Conservation (phyloP, 2,329 filamentous ascomycete genomes). For the Scytalidium sp. region DNA sequence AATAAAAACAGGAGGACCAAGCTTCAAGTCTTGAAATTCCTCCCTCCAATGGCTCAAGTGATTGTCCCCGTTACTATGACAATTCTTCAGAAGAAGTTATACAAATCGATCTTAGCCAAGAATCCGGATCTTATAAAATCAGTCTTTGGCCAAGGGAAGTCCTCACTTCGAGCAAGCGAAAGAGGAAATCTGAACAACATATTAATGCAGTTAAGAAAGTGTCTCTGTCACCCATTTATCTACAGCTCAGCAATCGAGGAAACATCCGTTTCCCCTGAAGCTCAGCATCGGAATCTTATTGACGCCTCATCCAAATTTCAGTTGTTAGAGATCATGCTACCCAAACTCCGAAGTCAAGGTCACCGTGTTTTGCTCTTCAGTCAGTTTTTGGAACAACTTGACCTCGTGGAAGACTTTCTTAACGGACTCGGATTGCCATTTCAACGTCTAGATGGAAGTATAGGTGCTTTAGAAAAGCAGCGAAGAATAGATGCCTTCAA, state of each 20-base stretch:
- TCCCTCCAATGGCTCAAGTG: slow-evolving; percentile 91
- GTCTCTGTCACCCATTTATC: slow-evolving; percentile 92
- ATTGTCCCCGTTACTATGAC: slow-evolving; percentile 97
- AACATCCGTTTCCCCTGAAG: slow-evolving; percentile 55
- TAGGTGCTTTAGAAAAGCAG: slow-evolving; percentile 83
- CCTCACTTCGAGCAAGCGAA: slow-evolving; percentile 61
- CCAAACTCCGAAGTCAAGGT: slow-evolving; percentile 78
- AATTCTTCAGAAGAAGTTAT: slow-evolving; percentile 86
- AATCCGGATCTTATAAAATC: slow-evolving; percentile 85
- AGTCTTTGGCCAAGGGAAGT: slow-evolving; percentile 69
- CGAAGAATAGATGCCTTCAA: slow-evolving; percentile 94
- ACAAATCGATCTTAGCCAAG: slow-evolving; percentile 88
- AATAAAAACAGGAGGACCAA: slow-evolving; percentile 67
- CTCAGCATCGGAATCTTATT: slow-evolving; percentile 76
- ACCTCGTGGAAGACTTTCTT: slow-evolving; percentile 91
- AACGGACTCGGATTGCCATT: slow-evolving; percentile 69
- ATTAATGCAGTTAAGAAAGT: slow-evolving; percentile 90
- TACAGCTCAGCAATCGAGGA: slow-evolving; percentile 93
- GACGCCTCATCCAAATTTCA: slow-evolving; percentile 90
- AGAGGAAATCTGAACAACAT: slow-evolving; percentile 88
- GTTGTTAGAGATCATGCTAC: slow-evolving; percentile 79
- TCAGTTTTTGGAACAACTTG: slow-evolving; percentile 86
- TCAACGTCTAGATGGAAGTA: slow-evolving; percentile 80
- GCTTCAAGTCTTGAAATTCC: slow-evolving; percentile 81
- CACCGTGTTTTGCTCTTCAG: slow-evolving; percentile 95